These are phyloP conservation scores for Cyamopsis tetragonoloba DNA, from an alignment of 306 rosid genomes.

Conservation along the genomic window DNA sequence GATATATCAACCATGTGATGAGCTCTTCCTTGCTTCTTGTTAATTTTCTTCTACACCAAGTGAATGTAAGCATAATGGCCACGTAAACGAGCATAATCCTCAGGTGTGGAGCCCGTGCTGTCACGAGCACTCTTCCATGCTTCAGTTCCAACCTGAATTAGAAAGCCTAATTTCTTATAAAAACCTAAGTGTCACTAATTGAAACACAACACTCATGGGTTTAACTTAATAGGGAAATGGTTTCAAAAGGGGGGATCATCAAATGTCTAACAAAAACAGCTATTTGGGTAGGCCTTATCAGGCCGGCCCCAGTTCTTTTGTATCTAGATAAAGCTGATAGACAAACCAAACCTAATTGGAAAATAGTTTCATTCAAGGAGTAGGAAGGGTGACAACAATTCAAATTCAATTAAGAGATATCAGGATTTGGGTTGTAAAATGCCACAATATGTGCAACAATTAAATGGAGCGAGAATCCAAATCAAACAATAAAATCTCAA, in stretches of 20 bases:
- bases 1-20: conserved; percentile 80
- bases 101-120: conserved; percentile 75
- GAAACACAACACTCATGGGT: background rate
- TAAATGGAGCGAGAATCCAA: conserved; percentile 3
- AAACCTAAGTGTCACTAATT: background rate
- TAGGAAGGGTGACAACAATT: background rate
- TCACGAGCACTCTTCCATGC: conserved; percentile 81
- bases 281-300: too few relatives aligned
- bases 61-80: conserved; percentile 71
- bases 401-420: too few relatives aligned
- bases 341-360: background rate
- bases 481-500: background rate
- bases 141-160: conserved; percentile 76
- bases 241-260: too few relatives aligned
- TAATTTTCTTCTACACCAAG: conserved; percentile 70
- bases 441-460: too few relatives aligned
- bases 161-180: background rate
- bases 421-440: too few relatives aligned
- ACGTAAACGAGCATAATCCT: conserved; percentile 72
- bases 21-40: conserved; percentile 50
- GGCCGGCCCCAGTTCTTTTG: too few relatives aligned
- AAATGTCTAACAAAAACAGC: too few relatives aligned
- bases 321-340: background rate
- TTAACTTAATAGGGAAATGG: background rate
- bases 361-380: background rate